Percentiles rank a stretch among this genome's conserved stretches.
phyloP scores from a whole-genome alignment of 2,329 filamentous ascomycete species.

The Neofusicoccum cordaticola region DNA sequence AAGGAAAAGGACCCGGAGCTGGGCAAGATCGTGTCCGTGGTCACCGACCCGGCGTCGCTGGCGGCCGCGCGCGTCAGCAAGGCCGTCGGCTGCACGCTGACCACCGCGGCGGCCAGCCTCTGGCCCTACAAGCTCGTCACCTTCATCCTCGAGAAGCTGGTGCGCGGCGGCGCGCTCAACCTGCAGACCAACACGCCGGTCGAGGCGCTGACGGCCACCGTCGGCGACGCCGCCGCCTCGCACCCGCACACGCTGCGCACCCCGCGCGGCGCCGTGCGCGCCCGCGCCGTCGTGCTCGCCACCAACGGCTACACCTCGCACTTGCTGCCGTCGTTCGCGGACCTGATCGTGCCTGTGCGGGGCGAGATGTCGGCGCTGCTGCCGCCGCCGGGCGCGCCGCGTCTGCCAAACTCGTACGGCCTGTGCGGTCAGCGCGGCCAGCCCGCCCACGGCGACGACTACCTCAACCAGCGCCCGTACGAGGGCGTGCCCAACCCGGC shows the following conservation, averaged over 20 bases:
- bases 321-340: conserved; percentile 65
- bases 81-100: conserved; percentile 60
- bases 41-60: conserved; percentile 45
- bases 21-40: conserved; percentile 40
- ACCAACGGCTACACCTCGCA: conserved; percentile 83
- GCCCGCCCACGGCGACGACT: conserved; percentile 60
- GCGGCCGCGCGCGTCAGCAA: conserved; percentile 47
- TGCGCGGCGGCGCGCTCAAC: conserved; percentile 57
- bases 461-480: conserved; percentile 67
- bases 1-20: conserved; percentile 56
- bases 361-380: conserved; percentile 69
- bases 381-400: conserved; percentile 48
- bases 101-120: conserved; percentile 63
- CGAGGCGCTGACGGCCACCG: conserved; percentile 28
- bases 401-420: conserved; percentile 61
- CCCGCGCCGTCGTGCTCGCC: conserved; percentile 68
- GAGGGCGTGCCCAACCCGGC: conserved; percentile 38
- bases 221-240: conserved; percentile 19
- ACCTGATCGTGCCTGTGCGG: conserved; percentile 72
- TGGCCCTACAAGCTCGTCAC: conserved; percentile 85
- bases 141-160: conserved; percentile 63
- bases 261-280: conserved; percentile 61
- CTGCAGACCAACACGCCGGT: conserved; percentile 73
- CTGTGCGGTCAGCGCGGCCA: conserved; percentile 55
- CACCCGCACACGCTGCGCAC: conserved; percentile 55